Evolutionary conservation across 305 asterid species (phyloP), one percentile per base, ranked within the genome.

Genomic region (Fraxinus floribunda): DNA sequence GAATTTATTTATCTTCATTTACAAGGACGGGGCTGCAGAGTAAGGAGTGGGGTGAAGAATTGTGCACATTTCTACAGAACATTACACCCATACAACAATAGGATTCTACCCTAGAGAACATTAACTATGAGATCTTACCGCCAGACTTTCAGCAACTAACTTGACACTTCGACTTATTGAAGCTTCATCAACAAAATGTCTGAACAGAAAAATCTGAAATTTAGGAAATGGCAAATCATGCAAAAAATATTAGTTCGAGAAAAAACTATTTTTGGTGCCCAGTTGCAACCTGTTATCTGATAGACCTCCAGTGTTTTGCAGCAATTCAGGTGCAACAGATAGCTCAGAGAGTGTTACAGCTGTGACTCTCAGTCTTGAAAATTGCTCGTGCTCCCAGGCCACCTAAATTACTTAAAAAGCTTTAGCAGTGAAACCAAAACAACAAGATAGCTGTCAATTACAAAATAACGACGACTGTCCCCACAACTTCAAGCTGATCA

Each of bases 321-420:
- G 93, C 83, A 94, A 88, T 81, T 93, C 99, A 86, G 99, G 98
- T 66, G 99, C 96, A 39, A 87, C 86, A 84, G 97, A 89, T 81
- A 89, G 93, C 84, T 83, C 86, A 46, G 99, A 95, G 77, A 95
- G 86, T 18, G 99, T 94, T 73, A 92, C 98, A 22, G 99, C 99
- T 70, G 99, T 95, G 41, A 95, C 93, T 87, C 98, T 89, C 86
- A 88, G 84, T 89, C 94, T 94, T 22, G 99, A 95, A 84, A 95
- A 95, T 80, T 95, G 99, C 81, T 95, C 99, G 44, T 95, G 99
- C 93, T 95, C 99, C 99, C 99, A 95, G 34, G 99, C 97, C 83
- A 95, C 97, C 99, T 95, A 91, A 79, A 90, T 78, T 80, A 79
- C 44, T 80, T 80, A 78, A 88, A 85, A 38, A 91, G 85, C 82